phyloP scores from a whole-genome alignment of 225 moss, liverwort and hornwort species.

The Bryoerythrophyllum caledonicum region DNA sequence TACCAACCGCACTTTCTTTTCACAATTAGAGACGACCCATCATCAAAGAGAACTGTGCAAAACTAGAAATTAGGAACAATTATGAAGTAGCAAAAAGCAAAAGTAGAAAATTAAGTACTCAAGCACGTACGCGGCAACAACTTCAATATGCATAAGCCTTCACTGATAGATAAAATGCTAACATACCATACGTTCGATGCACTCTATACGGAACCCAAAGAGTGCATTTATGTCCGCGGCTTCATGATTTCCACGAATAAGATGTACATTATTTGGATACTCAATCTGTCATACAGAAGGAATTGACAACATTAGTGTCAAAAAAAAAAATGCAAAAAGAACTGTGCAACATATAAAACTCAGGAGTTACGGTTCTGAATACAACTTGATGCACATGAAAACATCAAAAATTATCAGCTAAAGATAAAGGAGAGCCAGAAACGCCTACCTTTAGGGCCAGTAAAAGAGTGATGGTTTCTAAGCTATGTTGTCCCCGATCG shows the following conservation, averaged over 20 bases:
- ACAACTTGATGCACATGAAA: background rate
- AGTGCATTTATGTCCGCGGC: constrained; percentile 89
- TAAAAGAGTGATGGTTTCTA: constrained; percentile 84
- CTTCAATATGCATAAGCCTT: background rate
- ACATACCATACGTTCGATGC: constrained; percentile 80
- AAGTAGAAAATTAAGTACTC: background rate
- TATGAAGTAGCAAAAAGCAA: background rate
- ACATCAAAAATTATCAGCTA: background rate
- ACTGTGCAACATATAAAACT: background rate
- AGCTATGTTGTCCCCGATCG: constrained; percentile 83
- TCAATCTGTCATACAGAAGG: constrained; percentile 54
- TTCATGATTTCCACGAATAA: constrained; percentile 87
- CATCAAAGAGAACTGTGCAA: background rate
- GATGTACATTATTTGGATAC: constrained; percentile 77
- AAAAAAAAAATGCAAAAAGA: background rate
- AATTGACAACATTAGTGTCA: background rate
- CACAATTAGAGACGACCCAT: background rate
- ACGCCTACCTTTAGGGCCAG: constrained; percentile 71
- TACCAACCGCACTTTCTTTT: background rate
- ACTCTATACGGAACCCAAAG: constrained; percentile 89
- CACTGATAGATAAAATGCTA: background rate
- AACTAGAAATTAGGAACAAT: background rate
- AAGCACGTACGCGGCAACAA: background rate
- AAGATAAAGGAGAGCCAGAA: background rate
- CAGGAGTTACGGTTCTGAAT: background rate